These are phyloP conservation scores for Fragaria nilgerrensis DNA, from an alignment of 306 rosid species.

Conservation along the genomic window DNA sequence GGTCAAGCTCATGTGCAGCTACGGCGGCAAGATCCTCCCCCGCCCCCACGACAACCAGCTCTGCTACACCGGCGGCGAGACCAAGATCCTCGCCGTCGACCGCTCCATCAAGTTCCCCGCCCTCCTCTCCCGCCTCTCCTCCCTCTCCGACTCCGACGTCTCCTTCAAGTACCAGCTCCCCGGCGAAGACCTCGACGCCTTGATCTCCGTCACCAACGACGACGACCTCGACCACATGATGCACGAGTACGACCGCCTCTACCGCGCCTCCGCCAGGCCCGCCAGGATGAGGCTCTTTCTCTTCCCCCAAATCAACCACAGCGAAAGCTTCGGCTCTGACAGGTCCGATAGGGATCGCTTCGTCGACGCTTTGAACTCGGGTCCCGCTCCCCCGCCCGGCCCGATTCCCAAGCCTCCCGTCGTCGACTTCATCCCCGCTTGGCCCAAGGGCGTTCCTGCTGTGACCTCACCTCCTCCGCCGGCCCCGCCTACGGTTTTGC, in stretches of 20 bases:
- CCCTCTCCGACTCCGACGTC: slow-evolving; percentile 54
- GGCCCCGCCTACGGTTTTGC: slow-evolving; percentile 35
- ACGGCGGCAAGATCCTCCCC: slow-evolving; percentile 95
- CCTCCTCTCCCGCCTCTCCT: slow-evolving; percentile 59
- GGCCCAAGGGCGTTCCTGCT: slow-evolving; percentile 52
- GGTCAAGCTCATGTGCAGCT: slow-evolving; percentile 88
- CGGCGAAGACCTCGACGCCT: slow-evolving; percentile 90
- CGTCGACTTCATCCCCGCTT: slow-evolving; percentile 62
- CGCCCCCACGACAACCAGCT: slow-evolving; percentile 85
- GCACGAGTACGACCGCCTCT: slow-evolving; percentile 93
- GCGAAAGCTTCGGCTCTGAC: slow-evolving; percentile 40
- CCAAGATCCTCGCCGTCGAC: slow-evolving; percentile 91
- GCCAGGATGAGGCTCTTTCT: slow-evolving; percentile 82
- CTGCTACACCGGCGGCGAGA: slow-evolving; percentile 86
- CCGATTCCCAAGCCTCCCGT: slow-evolving; percentile 39
- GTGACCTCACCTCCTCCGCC: slow-evolving; percentile 18
- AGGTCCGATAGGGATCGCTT: slow-evolving; percentile 53
- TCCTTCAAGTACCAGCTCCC: slow-evolving; percentile 95
- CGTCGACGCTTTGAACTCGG: slow-evolving; percentile 53
- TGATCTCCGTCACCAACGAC: slow-evolving; percentile 86
- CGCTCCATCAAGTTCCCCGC: slow-evolving; percentile 55
- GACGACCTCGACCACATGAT: slow-evolving; percentile 96
- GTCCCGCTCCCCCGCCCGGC: slow-evolving; percentile 32
- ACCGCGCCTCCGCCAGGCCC: slow-evolving; percentile 59
- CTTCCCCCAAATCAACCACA: slow-evolving; percentile 22